A percentile compares a stretch with the other conserved stretches of the same genome.
Evolutionary conservation across 1,284 basidiomycete genomes (phyloP).

Genomic region (Trichosporon sp.): DNA sequence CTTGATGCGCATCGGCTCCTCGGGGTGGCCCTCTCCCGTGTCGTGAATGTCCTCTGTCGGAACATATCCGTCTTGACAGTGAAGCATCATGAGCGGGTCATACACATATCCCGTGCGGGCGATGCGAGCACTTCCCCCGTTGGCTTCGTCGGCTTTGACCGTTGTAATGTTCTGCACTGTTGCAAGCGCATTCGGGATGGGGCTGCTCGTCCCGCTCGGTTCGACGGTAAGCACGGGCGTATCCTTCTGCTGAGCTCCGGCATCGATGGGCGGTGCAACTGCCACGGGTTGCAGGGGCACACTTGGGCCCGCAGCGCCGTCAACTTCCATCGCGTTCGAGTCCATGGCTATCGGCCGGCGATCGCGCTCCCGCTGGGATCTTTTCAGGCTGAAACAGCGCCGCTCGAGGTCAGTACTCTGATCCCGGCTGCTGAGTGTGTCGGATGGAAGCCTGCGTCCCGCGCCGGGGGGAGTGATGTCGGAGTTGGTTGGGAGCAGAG

Average conservation of each 20-base stretch:
- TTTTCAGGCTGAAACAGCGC: neutral
- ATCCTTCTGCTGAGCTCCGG: neutral
- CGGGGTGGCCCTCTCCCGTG: constrained; percentile 67
- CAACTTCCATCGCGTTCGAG: constrained; percentile 36
- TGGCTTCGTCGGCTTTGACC: neutral
- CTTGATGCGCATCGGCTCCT: constrained; percentile 84
- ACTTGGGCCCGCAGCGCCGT: constrained; percentile 16
- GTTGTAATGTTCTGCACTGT: neutral
- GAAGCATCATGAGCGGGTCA: constrained; percentile 82
- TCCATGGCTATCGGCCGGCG: constrained; percentile 17
- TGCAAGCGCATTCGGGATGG: constrained; percentile 3
- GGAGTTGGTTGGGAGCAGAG: constrained; percentile 5
- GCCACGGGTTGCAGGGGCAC: constrained; percentile 3
- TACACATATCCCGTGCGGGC: constrained; percentile 77
- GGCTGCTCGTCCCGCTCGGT: neutral
- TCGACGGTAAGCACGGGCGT: neutral
- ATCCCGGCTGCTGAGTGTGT: neutral
- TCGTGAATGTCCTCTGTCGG: constrained; percentile 59
- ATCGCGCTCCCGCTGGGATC: neutral
- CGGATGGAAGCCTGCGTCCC: neutral
- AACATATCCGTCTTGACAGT: constrained; percentile 59
- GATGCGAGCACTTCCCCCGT: constrained; percentile 28
- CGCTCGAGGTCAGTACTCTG: neutral
- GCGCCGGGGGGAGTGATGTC: neutral
- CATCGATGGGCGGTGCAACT: neutral